phyloP scores from a whole-genome alignment of 257 asterid genomes.

The Lycium barbarum region DNA sequence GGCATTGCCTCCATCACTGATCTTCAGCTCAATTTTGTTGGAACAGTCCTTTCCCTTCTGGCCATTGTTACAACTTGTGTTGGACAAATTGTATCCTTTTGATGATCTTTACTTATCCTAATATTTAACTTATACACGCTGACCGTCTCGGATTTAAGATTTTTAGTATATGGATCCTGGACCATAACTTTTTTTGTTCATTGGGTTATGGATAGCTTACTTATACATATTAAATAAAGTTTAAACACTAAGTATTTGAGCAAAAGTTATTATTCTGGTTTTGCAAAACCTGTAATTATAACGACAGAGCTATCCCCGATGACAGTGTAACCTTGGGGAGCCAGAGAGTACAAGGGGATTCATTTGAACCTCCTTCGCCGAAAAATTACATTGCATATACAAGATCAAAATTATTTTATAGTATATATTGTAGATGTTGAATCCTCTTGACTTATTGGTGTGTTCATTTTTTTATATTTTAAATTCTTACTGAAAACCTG shows the following conservation, averaged over 20 bases:
- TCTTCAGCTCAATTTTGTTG: constrained; percentile 90
- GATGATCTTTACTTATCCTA: not conserved
- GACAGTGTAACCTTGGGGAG: not conserved
- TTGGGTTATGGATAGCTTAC: not conserved
- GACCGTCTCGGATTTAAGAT: fast-evolving
- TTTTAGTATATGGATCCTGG: not conserved
- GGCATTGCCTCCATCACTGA: constrained; percentile 91
- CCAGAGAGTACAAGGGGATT: not conserved
- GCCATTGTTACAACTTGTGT: constrained; percentile 91
- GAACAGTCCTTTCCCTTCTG: constrained; percentile 74
- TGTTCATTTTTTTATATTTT: too few species aligned
- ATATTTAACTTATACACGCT: not conserved
- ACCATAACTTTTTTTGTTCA: not conserved
- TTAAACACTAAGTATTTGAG: not conserved
- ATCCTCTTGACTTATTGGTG: not conserved
- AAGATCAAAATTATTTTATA: not conserved
- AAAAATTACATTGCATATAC: not conserved
- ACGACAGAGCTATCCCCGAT: fast-evolving
- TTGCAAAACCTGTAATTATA: not conserved
- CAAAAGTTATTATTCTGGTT: not conserved
- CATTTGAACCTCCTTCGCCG: not conserved
- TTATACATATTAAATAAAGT: not conserved
- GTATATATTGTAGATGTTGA: too few species aligned
- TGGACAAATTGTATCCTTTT: constrained; percentile 79
- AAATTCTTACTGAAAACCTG: too few species aligned